These are phyloP conservation scores for Globisporangium abappressorium DNA, from an alignment of 352 stramenopile species.

Conservation along the genomic window DNA sequence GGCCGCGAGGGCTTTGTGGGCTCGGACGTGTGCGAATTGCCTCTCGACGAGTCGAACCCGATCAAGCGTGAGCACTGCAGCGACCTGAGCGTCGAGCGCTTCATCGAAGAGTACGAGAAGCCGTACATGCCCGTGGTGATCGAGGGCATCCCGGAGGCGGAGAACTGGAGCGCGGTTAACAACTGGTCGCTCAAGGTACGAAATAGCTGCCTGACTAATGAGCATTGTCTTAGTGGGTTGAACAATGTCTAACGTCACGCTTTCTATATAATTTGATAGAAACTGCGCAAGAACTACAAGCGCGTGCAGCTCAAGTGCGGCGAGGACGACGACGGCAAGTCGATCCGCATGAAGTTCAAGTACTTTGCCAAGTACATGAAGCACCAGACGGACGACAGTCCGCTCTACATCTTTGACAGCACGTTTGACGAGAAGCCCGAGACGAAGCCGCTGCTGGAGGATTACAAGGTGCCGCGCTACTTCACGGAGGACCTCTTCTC, in stretches of 20 bases:
- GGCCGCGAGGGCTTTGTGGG: constrained; percentile 76
- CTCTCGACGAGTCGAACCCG: constrained; percentile 57
- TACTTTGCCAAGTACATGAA: constrained; percentile 77
- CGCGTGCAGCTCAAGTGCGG: constrained; percentile 75
- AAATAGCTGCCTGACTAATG: not conserved
- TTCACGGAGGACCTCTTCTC: constrained; percentile 85
- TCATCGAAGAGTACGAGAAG: constrained; percentile 85
- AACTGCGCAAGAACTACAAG: constrained; percentile 77
- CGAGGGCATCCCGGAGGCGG: constrained; percentile 72
- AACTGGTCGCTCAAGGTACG: constrained; percentile 74
- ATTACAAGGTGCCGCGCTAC: constrained; percentile 82
- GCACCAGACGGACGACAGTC: constrained; percentile 83
- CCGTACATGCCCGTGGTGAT: constrained; percentile 77
- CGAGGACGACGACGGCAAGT: constrained; percentile 75
- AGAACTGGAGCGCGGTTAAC: constrained; percentile 63
- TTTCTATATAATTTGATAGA: constrained; percentile 18
- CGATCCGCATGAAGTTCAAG: constrained; percentile 82
- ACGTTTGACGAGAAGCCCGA: constrained; percentile 87
- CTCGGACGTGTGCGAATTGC: constrained; percentile 77
- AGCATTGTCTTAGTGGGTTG: not conserved
- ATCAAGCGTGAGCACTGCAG: constrained; percentile 74
- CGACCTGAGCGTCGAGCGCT: constrained; percentile 74
- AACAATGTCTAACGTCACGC: too few relatives aligned
- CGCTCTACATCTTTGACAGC: constrained; percentile 98
- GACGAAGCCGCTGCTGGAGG: constrained; percentile 66